Base-by-base conservation (phyloP, 108 stramenopile species). In the Nitzschia inconspicua region DNA sequence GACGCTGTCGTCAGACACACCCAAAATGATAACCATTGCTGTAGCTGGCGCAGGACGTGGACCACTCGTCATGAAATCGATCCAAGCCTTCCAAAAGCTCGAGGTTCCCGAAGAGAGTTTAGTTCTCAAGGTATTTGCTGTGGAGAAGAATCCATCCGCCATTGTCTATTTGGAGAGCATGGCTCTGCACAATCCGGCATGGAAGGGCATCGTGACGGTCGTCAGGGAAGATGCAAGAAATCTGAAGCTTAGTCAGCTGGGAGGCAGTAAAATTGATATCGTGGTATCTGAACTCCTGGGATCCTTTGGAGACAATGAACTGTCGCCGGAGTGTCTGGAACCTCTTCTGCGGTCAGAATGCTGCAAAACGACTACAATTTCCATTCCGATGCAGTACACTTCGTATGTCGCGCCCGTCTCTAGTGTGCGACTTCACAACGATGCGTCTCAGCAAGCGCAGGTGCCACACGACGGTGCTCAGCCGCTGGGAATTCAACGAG, bases 31-130 rank as follows among this genome's bases (percentile, higher is more conserved):
- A 2, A 78, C 77, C 8, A 77, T 98, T 55, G 75, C 93, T 61
- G 97, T 99, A 4, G 96, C 95, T 1, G 98, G 98, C 22, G 97
- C 98, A 0, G 98, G 98, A 26, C 83, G 98, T 7, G 98, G 98
- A 9, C 98, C 98, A 3, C 71, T 99, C 36, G 97, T 98, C 1
- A 68, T 72, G 41, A 75, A 91, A 29, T 88, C 96, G 4, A 79
- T 94, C 19, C 58, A 44, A 19, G 84, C 85, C 0, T 82, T 89
- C 28, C 29, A 68, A 10, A 51, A 68, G 11, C 58, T 96, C 6
- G 61, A 73, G 27, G 44, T 27, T 37, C 56, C 65, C n/a, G 26
- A 66, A 44, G 47, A 43, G 23, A 70, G 60, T 16, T 23, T 82
- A 0, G 28, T 55, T 29, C 63, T 84, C n/a, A 69, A 67, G 24